Base-by-base conservation (phyloP, 345 rosid genomes). In the Gynandropsis gynandra region DNA sequence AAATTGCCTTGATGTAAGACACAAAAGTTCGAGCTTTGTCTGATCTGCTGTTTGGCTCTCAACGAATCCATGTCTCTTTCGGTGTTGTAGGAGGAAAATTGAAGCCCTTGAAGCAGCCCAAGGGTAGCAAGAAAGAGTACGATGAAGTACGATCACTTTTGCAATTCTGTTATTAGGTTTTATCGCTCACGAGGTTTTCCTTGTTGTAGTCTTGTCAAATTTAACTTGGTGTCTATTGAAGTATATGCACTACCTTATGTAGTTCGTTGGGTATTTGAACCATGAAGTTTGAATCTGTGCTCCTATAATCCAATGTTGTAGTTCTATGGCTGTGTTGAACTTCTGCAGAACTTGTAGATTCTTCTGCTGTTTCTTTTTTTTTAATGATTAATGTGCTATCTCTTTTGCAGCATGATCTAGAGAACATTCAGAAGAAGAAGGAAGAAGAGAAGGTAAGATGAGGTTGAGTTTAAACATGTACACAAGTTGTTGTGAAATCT, bases 41-140 rank as follows among this genome's bases (percentile, higher is more conserved):
- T 19, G 16, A 8, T 35, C 8, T 15, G 27, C 13, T 19, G 11
- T 44, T 50, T 20, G 8, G 35, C 20, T 18, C 17, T 42, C 29
- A 27, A 54, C 18, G 12, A 11, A 50, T 42, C 1, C 8, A 19
- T 38, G 37, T 46, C 16, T 38, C 3, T 4, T 40, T 21, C 33
- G 43, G 15, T 57, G 57, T 70, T 24, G 39, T 13, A 77, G 87
- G 83, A 64, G 89, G 95, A 73, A 85, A 85, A 65, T 74, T 80
- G 21, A 85, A 85, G 74, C 95, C 95, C 45, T 76, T 85, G 95
- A 85, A 80, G 81, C 74, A 67, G 29, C 81, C 95, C 21, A 85
- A 80, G 64, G 43, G 61, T 16, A 80, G 70, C 0, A 85, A 85
- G 79, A 85, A 81, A 60, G 89, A 80, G 0, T 85, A 82, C 47